Base-by-base conservation (phyloP, 768 basidiomycete genomes). In the Leccinum uliginosum region DNA sequence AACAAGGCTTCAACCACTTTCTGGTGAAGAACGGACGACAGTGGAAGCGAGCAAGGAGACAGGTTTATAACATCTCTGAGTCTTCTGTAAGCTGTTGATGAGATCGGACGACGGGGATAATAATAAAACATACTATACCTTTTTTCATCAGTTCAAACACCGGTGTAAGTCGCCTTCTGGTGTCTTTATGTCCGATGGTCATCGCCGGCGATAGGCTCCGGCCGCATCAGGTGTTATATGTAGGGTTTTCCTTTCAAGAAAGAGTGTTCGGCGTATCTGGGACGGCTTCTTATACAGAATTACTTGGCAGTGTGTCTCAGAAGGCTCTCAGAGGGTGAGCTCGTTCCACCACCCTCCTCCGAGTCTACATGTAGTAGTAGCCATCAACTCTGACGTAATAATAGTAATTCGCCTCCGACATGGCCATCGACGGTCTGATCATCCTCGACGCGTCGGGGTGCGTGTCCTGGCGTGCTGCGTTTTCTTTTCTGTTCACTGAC, bases 351-450 rank as follows among this genome's bases (percentile, higher is more conserved):
- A 32, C 12, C 12, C 30, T 32, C 32, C 32, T 32, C n/a, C n/a
- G n/a, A n/a, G n/a, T n/a, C n/a, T n/a, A n/a, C n/a, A n/a, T n/a
- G n/a, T n/a, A n/a, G n/a, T n/a, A n/a, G n/a, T n/a, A n/a, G 29
- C 29, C 29, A 29, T 12, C 32, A 32, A 32, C 14, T 32, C 32
- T 32, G 32, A 32, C 32, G 34, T 35, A 35, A 32, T 32, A 30
- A 2, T 11, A n/a, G 1, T 9, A 32, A 30, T 30, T 12, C 32
- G 30, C 21, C 40, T 29, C 34, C 34, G 50, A 38, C 40, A 91
- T 90, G 89, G 83, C 83, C 59, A 85, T 92, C 68, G 89, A 92
- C 73, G 90, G 90, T 17, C 71, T 92, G 53, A 91, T 92, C 62
- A 83, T 92, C 55, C 75, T 92, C 56, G 90, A 92, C 73, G 79